A percentile compares a stretch with the other conserved stretches of the same genome.
phyloP scores from a whole-genome alignment of 2,329 filamentous ascomycete species.

The Chaetomiaceae sp. region DNA sequence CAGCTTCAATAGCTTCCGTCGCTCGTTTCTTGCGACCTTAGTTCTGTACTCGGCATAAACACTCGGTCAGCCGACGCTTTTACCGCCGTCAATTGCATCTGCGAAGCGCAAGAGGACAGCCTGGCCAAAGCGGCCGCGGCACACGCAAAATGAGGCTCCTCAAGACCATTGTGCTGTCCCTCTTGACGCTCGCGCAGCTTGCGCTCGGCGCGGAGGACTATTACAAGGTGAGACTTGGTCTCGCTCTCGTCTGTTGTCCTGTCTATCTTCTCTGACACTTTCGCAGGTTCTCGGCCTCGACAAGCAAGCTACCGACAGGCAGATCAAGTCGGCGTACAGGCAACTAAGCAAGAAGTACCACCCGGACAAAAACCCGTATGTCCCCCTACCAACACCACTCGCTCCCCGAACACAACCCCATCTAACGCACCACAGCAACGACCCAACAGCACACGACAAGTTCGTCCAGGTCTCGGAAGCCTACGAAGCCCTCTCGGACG shows the following conservation, averaged over 20 bases:
- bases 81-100: constrained; percentile 9
- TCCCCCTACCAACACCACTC: constrained; percentile 18
- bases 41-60: background rate
- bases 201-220: constrained; percentile 64
- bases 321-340: constrained; percentile 92
- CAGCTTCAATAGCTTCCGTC: background rate
- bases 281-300: constrained; percentile 71
- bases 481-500: constrained; percentile 83
- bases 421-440: constrained; percentile 50
- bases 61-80: background rate
- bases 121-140: constrained; percentile 12
- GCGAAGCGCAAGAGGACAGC: constrained; percentile 9
- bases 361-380: constrained; percentile 95
- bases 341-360: constrained; percentile 92
- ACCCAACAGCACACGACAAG: constrained; percentile 76
- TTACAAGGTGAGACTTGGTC: constrained; percentile 58
- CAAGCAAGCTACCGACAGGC: constrained; percentile 73
- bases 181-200: constrained; percentile 52
- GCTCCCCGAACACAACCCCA: constrained; percentile 5
- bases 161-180: constrained; percentile 46
- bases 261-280: background rate
- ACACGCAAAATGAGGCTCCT: constrained; percentile 46
- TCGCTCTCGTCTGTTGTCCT: background rate
- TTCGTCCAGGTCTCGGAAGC: constrained; percentile 94
- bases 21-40: too few relatives aligned